Conservation (phyloP, 129 eudicot genomes). For the Chrysanthemum lavandulifolium region DNA sequence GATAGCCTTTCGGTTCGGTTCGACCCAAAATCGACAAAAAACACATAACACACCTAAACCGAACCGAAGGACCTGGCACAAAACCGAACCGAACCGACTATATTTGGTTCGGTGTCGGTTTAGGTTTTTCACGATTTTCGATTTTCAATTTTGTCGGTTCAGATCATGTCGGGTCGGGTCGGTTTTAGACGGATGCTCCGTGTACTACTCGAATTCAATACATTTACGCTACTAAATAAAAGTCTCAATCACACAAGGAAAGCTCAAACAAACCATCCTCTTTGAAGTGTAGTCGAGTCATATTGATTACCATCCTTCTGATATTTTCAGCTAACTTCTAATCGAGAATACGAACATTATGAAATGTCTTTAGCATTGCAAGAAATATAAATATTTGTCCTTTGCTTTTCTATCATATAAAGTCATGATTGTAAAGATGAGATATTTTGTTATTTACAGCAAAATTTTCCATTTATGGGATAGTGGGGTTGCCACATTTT, state of each 20-base stretch:
- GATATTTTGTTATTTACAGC: constrained; percentile 24
- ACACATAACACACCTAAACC: no score
- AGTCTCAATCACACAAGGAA: neutral
- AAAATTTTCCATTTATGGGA: constrained; percentile 18
- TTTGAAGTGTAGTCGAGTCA: neutral
- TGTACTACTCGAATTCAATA: neutral
- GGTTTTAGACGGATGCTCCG: no score
- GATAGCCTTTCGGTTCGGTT: no score
- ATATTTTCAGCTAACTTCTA: constrained; percentile 3
- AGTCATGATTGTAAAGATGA: constrained; percentile 12
- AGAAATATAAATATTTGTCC: neutral
- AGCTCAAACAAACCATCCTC: neutral
- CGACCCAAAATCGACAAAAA: no score
- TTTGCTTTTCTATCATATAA: constrained; percentile 9
- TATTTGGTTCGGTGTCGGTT: no score
- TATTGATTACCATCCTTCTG: no score
- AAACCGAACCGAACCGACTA: no score
- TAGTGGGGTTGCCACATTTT: constrained; percentile 24
- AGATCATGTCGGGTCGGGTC: no score
- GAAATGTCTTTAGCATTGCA: neutral
- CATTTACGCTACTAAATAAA: neutral
- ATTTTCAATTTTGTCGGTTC: no score
- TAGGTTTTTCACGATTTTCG: no score
- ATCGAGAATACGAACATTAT: neutral
- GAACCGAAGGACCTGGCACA: no score